Percentiles rank a stretch among this genome's conserved stretches.
Evolutionary conservation across 1,139 yeast species (phyloP).

Genomic region (Candida sp.): DNA sequence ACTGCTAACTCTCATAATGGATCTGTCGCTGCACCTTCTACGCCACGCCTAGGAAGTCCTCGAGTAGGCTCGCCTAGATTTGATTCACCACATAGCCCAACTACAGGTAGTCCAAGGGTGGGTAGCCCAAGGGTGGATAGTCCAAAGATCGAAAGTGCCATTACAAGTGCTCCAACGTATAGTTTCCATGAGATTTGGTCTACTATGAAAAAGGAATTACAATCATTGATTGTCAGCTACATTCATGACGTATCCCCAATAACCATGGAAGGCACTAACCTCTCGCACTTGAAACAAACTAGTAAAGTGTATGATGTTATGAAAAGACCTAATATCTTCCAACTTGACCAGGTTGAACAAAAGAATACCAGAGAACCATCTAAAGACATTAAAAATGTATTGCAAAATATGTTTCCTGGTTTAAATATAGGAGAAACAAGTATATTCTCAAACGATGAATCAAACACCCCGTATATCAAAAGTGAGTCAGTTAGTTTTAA

Average conservation of each 20-base stretch:
- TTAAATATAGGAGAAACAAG: slow-evolving; percentile 33
- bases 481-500: slow-evolving; percentile 51
- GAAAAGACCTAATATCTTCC: slow-evolving; percentile 35
- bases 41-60: slow-evolving; percentile 6
- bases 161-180: slow-evolving; percentile 5
- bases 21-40: background rate
- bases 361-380: slow-evolving; percentile 33
- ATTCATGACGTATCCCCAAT: slow-evolving; percentile 26
- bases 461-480: slow-evolving; percentile 52
- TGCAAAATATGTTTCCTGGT: slow-evolving; percentile 64
- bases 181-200: slow-evolving; percentile 58
- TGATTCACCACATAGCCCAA: slow-evolving; percentile 2
- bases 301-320: slow-evolving; percentile 17
- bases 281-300: slow-evolving; percentile 3
- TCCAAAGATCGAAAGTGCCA: slow-evolving; percentile 1
- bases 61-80: slow-evolving; percentile 1
- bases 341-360: slow-evolving; percentile 44
- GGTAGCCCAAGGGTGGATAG: background rate
- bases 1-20: slow-evolving; percentile 1
- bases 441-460: slow-evolving; percentile 7
- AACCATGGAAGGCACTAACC: background rate
- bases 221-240: slow-evolving; percentile 54
- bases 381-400: slow-evolving; percentile 40
- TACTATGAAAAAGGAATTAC: slow-evolving; percentile 54
- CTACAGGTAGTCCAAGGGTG: background rate